These are phyloP conservation scores for Pichia sp. DNA, from an alignment of 1,139 yeast genomes.

Conservation along the genomic window DNA sequence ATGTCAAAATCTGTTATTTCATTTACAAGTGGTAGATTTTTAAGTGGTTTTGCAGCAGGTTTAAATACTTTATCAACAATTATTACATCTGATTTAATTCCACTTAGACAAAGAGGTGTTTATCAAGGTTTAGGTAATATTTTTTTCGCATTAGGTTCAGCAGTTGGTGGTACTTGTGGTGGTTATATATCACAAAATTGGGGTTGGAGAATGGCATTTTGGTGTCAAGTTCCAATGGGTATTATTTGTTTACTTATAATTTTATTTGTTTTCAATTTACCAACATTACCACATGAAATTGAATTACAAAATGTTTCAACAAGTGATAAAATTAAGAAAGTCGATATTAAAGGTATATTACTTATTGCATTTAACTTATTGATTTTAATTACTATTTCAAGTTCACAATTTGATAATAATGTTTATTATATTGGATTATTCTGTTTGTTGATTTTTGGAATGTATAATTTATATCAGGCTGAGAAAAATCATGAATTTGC, in stretches of 20 bases:
- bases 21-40: slow-evolving; percentile 54
- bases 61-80: slow-evolving; percentile 48
- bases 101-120: slow-evolving; percentile 50
- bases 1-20: slow-evolving; percentile 31
- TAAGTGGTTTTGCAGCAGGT: slow-evolving; percentile 63
- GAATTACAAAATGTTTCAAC: slow-evolving; percentile 26
- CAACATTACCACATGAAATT: slow-evolving; percentile 26
- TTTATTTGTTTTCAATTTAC: slow-evolving; percentile 31
- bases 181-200: slow-evolving; percentile 62
- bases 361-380: slow-evolving; percentile 48
- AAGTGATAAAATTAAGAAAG: slow-evolving; percentile 41
- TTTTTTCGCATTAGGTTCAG: slow-evolving; percentile 62
- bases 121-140: slow-evolving; percentile 60
- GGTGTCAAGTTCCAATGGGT: slow-evolving; percentile 60
- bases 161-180: slow-evolving; percentile 63
- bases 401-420: slow-evolving; percentile 53
- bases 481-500: slow-evolving; percentile 30
- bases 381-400: slow-evolving; percentile 41
- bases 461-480: slow-evolving; percentile 24
- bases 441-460: slow-evolving; percentile 8
- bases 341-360: slow-evolving; percentile 69
- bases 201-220: slow-evolving; percentile 75
- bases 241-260: slow-evolving; percentile 38
- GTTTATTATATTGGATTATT: slow-evolving; percentile 8
- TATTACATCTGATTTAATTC: slow-evolving; percentile 50